phyloP scores from a whole-genome alignment of 345 rosid genomes.

The Kernera saxatilis region DNA sequence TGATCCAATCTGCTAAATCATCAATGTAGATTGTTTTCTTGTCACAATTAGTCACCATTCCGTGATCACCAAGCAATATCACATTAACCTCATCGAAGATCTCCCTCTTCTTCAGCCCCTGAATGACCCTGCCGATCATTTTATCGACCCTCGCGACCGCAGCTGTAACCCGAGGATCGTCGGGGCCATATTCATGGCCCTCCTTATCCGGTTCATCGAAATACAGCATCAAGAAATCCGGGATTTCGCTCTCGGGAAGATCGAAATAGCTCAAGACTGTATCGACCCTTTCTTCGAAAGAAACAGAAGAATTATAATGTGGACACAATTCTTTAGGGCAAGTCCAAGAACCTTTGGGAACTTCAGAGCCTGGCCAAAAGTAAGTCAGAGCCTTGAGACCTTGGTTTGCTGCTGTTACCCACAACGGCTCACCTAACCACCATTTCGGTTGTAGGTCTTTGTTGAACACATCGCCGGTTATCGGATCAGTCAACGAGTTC shows the following conservation, averaged over 20 bases:
- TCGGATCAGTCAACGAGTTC: conserved; percentile 62
- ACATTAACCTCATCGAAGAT: conserved; percentile 65
- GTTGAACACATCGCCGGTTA: conserved; percentile 43
- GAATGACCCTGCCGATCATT: conserved; percentile 69
- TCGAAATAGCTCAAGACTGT: conserved; percentile 61
- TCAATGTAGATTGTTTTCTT: conserved; percentile 55
- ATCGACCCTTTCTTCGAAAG: conserved; percentile 74
- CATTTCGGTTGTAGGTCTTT: conserved; percentile 75
- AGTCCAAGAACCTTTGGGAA: conserved; percentile 71
- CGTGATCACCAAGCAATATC: conserved; percentile 88
- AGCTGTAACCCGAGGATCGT: conserved; percentile 61
- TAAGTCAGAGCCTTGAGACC: conserved; percentile 66
- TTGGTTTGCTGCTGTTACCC: conserved; percentile 85
- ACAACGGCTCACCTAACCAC: conserved; percentile 94
- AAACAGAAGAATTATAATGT: conserved; percentile 48
- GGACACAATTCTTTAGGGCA: conserved; percentile 58
- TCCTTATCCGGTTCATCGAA: conserved; percentile 86
- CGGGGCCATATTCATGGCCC: conserved; percentile 79
- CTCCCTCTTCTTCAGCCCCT: conserved; percentile 64
- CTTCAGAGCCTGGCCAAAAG: conserved; percentile 97
- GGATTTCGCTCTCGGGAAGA: conserved; percentile 52
- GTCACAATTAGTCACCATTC: conserved; percentile 91
- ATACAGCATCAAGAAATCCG: conserved; percentile 57
- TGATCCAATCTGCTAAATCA: conserved; percentile 61
- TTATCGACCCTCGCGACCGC: conserved; percentile 52